A percentile compares a stretch with the other conserved stretches of the same genome.
Evolutionary conservation across 163 green algal species (phyloP).

Genomic region (Coccomyxa subellipsoidea): DNA sequence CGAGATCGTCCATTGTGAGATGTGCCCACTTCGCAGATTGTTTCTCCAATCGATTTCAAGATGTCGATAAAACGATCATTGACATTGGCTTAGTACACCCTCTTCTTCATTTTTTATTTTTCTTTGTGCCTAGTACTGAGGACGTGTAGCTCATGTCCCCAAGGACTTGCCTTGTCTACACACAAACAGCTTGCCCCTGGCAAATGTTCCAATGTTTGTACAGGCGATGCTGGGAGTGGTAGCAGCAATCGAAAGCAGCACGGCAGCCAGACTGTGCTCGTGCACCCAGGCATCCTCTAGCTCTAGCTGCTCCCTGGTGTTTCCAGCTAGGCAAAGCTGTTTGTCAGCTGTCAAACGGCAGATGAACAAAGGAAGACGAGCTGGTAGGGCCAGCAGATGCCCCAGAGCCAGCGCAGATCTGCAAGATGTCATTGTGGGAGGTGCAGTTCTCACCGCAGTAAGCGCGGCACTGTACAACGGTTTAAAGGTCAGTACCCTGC

Average conservation of each 20-base stretch:
- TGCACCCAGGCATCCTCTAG: background rate
- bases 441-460: conserved; percentile 6
- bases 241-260: background rate
- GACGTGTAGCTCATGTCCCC: too few species aligned
- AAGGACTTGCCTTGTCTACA: too few species aligned
- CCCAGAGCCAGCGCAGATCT: background rate
- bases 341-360: background rate
- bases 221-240: background rate
- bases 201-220: too few species aligned
- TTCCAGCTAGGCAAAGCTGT: background rate
- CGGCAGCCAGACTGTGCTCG: background rate
- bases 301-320: background rate
- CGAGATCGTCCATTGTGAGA: too few species aligned
- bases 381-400: background rate
- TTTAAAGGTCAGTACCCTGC: conserved; percentile 8
- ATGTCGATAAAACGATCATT: too few species aligned
- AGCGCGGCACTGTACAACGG: conserved; percentile 10
- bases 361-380: background rate
- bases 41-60: too few species aligned
- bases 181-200: too few species aligned
- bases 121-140: too few species aligned
- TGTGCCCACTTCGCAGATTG: too few species aligned
- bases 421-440: conserved; percentile 12
- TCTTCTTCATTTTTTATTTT: too few species aligned
- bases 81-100: too few species aligned